These are phyloP conservation scores for Saturnispora halmiae DNA, from an alignment of 805 yeast species.

Conservation along the genomic window DNA sequence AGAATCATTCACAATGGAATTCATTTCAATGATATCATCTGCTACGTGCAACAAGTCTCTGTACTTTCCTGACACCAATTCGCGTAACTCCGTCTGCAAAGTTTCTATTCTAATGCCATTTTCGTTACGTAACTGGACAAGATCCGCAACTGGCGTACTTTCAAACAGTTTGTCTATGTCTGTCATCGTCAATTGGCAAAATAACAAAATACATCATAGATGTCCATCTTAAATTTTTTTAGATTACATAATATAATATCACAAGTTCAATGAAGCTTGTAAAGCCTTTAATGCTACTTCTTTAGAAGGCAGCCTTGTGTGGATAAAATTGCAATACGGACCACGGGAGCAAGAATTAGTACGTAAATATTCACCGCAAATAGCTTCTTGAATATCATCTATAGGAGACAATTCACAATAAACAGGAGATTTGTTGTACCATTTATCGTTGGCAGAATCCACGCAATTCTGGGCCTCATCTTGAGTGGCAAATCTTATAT, in stretches of 20 bases:
- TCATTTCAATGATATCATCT: constrained; percentile 30
- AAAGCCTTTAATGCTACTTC: constrained; percentile 2
- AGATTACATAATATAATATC: neutral
- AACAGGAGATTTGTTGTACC: constrained; percentile 76
- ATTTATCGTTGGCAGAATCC: constrained; percentile 58
- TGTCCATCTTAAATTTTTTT: neutral
- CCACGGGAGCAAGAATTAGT: constrained; percentile 63
- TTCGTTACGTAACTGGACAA: constrained; percentile 19
- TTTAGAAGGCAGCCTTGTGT: constrained; percentile 45
- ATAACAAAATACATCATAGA: neutral
- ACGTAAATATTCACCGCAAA: constrained; percentile 61
- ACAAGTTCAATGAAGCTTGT: neutral
- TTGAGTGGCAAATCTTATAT: constrained; percentile 48
- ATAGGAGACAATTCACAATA: constrained; percentile 76
- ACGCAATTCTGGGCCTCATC: constrained; percentile 54
- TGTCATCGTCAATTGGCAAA: neutral
- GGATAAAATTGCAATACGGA: constrained; percentile 81
- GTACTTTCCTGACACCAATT: constrained; percentile 29
- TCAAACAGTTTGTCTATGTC: constrained; percentile 16
- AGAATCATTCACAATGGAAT: constrained; percentile 20
- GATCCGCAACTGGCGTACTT: constrained; percentile 24
- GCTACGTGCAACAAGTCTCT: constrained; percentile 30
- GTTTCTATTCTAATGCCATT: constrained; percentile 18
- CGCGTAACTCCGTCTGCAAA: constrained; percentile 23
- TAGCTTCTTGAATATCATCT: constrained; percentile 55